Evolutionary conservation across 768 basidiomycete genomes (phyloP), one percentile per base, ranked within the genome.

Genomic region (Lactifluus hygrophoroides): DNA sequence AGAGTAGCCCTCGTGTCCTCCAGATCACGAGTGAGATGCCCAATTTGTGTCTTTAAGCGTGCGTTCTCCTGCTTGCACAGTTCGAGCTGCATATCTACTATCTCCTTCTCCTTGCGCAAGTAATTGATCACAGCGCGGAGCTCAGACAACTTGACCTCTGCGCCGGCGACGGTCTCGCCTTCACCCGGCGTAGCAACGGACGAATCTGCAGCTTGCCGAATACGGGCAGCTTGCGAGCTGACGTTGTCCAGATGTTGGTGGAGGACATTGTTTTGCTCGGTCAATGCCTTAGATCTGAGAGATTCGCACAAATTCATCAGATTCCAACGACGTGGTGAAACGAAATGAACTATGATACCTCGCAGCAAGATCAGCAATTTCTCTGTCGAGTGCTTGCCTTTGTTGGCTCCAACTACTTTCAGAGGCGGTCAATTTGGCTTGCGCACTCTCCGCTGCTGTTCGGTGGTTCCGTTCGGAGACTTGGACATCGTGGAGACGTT

Each of bases 91-190:
- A 93, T 79, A 64, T 94, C 91, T 45, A 90, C 86, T 52, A 94
- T 91, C 68, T 94, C 90, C 72, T 94, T 93, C 76, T 94, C 92
- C 67, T 87, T 90, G 42, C 92, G 80, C 34, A 94, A 74, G 70
- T 89, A 94, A 2, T 84, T 78, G 43, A 93, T 84, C 27, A 92
- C 85, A 17, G 86, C 80, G 28, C 87, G 85, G 21, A 92, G 72
- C 63, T 91, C 89, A 0, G 85, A 76, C 10, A 88, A 63, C 67
- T 89, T 86, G 2, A 76, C 76, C 61, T 88, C 86, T 3, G 73
- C 66, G 58, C 84, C 82, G 17, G 77, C 82, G 9, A 71, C 57
- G 0, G 70, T 66, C 19, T 81, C 81, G 21, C 64, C 73, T 44
- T 81, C 83, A 5, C 68, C 75, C 14, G 56, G 42, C 3, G 73